phyloP scores from a whole-genome alignment of 768 basidiomycete genomes.

The Gymnopilus junonius region DNA sequence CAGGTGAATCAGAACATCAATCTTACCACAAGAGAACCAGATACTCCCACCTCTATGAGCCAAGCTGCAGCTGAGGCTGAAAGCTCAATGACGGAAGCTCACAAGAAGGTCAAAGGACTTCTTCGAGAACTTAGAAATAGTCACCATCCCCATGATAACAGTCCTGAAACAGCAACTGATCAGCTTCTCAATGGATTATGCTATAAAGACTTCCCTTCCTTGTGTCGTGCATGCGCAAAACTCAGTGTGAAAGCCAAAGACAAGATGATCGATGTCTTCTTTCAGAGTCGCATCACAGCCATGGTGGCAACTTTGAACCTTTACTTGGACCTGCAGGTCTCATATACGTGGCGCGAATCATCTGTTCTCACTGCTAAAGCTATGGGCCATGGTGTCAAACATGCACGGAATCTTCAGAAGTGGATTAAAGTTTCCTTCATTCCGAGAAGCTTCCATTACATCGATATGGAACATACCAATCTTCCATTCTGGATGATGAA shows the following conservation, averaged over 20 bases:
- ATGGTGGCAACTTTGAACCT: conserved; percentile 40
- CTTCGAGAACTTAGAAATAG: conserved; percentile 1
- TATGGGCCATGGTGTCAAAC: conserved; percentile 26
- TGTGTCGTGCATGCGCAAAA: conserved; percentile 19
- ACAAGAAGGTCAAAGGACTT: conserved; percentile 1
- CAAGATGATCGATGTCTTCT: conserved; percentile 34
- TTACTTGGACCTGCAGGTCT: conserved; percentile 33
- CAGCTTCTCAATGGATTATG: conserved; percentile 13
- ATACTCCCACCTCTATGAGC: background rate
- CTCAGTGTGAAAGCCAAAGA: conserved; percentile 27
- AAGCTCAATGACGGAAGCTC: background rate
- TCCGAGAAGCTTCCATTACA: conserved; percentile 30
- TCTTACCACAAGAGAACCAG: too few relatives aligned
- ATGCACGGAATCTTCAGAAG: conserved; percentile 30
- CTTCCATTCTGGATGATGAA: conserved; percentile 36
- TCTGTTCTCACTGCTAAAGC: conserved; percentile 31
- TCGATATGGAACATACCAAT: conserved; percentile 19
- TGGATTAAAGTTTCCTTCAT: conserved; percentile 34
- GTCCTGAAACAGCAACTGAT: conserved; percentile 14
- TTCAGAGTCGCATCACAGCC: conserved; percentile 28
- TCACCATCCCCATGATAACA: conserved; percentile 5
- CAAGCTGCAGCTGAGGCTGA: background rate
- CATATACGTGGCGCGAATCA: conserved; percentile 36
- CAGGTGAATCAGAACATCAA: too few relatives aligned
- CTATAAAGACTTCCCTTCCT: conserved; percentile 24